phyloP scores from a whole-genome alignment of 495 filamentous ascomycete genomes.

The Poronia punctata region DNA sequence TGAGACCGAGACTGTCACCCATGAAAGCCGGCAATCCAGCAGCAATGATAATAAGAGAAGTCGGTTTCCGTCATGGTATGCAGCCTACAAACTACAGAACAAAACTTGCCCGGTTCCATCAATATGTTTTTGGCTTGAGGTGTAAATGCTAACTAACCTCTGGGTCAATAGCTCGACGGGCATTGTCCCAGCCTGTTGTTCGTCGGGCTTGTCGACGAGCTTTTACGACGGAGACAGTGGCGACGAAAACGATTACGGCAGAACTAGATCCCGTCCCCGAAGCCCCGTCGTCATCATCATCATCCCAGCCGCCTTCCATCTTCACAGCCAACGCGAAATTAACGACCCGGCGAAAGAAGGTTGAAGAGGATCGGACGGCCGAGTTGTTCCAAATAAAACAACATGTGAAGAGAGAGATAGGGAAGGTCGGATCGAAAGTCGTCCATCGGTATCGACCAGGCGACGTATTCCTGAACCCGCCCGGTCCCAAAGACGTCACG shows the following conservation, averaged over 20 bases:
- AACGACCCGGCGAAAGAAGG: constrained; percentile 14
- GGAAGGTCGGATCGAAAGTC: constrained; percentile 47
- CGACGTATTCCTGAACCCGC: constrained; percentile 61
- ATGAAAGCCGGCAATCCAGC: background rate
- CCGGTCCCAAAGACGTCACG: constrained; percentile 68
- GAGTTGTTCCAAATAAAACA: constrained; percentile 17
- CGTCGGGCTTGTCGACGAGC: constrained; percentile 30
- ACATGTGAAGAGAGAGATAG: constrained; percentile 23
- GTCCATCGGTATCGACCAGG: constrained; percentile 59
- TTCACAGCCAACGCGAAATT: constrained; percentile 17
- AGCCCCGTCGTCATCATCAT: constrained; percentile 2
- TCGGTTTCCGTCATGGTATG: constrained; percentile 43
- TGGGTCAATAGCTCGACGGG: constrained; percentile 34
- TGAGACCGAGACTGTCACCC: background rate
- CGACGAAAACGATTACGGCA: constrained; percentile 9
- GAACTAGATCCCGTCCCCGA: constrained; percentile 5
- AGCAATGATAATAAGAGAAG: constrained; percentile 48
- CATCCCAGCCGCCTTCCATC: constrained; percentile 10
- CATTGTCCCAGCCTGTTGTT: constrained; percentile 35
- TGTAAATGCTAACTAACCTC: constrained; percentile 11
- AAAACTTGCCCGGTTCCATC: too few species aligned
- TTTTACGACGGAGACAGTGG: constrained; percentile 18
- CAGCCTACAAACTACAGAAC: too few species aligned
- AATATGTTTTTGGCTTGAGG: too few species aligned
- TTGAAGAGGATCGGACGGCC: constrained; percentile 25